Conservation (phyloP, 129 eudicot species). For the Pittosporum tobira region DNA sequence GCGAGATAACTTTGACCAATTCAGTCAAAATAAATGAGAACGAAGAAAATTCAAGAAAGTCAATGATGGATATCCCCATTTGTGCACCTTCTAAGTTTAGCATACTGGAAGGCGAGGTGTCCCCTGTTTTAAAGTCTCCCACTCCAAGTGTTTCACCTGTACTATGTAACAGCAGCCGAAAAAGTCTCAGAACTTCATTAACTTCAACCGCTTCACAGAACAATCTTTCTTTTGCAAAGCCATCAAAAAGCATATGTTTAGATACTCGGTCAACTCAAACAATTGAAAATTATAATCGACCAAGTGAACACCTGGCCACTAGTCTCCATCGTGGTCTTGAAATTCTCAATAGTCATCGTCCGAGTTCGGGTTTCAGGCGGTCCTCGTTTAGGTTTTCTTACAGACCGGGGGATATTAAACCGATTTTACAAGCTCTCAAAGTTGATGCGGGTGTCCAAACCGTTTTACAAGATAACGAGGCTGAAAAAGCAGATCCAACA, state of each 20-base stretch:
- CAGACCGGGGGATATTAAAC: slow-evolving; percentile 44
- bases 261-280: slow-evolving; percentile 16
- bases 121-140: slow-evolving; percentile 47
- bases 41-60: slow-evolving; percentile 12
- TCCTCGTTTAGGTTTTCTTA: slow-evolving; percentile 77
- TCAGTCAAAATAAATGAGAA: slow-evolving; percentile 13
- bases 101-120: slow-evolving; percentile 34
- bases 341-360: slow-evolving; percentile 47
- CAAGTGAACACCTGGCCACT: slow-evolving; percentile 70
- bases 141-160: slow-evolving; percentile 57
- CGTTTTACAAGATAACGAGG: slow-evolving; percentile 26
- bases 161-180: slow-evolving; percentile 42
- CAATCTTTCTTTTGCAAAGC: slow-evolving; percentile 32
- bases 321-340: slow-evolving; percentile 79
- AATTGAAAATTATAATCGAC: slow-evolving; percentile 22
- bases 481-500: slow-evolving; percentile 21
- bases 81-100: slow-evolving; percentile 11
- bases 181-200: slow-evolving; percentile 57
- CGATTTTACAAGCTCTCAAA: slow-evolving; percentile 36
- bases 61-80: too few relatives aligned
- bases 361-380: slow-evolving; percentile 46
- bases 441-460: slow-evolving; percentile 88
- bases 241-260: slow-evolving; percentile 30
- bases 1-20: too few relatives aligned
- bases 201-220: slow-evolving; percentile 55